Percentiles rank a stretch among this genome's conserved stretches.
These are phyloP conservation scores for Dendrobium catenatum DNA, from an alignment of 106 monocot species.

Conservation along the genomic window DNA sequence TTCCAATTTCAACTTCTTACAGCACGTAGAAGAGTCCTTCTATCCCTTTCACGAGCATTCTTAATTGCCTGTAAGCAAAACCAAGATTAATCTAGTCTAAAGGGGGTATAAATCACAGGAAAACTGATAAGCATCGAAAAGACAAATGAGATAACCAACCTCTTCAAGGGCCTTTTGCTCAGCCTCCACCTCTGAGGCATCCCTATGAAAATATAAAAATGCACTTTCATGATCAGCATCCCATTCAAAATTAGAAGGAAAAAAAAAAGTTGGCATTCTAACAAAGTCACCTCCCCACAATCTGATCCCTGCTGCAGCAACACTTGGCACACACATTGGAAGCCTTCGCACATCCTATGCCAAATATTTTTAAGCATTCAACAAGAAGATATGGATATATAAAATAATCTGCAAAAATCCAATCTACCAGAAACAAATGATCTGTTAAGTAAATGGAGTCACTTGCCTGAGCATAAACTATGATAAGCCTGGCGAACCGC, in stretches of 20 bases:
- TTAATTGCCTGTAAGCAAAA: constrained; percentile 19
- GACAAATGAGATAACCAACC: constrained; percentile 23
- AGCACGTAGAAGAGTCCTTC: constrained; percentile 20
- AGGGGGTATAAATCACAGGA: background rate
- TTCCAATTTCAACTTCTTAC: constrained; percentile 7
- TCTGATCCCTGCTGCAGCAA: constrained; percentile 39
- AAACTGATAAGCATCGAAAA: background rate
- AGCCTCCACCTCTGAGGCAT: constrained; percentile 60
- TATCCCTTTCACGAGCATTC: constrained; percentile 26
- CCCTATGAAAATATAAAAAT: constrained; percentile 30
- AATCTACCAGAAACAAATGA: background rate
- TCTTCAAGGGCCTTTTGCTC: constrained; percentile 70
- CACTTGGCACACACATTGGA: constrained; percentile 79
- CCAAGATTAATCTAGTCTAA: background rate
- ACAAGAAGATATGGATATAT: background rate
- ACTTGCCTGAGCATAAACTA: constrained; percentile 64
- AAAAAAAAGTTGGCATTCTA: background rate
- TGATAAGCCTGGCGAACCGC: constrained; percentile 87
- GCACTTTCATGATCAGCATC: background rate
- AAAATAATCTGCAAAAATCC: background rate
- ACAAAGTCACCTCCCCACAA: constrained; percentile 59
- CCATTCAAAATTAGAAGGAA: background rate
- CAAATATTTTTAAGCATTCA: background rate
- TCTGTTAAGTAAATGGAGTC: background rate
- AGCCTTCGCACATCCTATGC: constrained; percentile 63